Percentiles rank a stretch among this genome's conserved stretches.
Evolutionary conservation across 2,329 filamentous ascomycete genomes (phyloP).

Genomic region (Penicillium digitatum): DNA sequence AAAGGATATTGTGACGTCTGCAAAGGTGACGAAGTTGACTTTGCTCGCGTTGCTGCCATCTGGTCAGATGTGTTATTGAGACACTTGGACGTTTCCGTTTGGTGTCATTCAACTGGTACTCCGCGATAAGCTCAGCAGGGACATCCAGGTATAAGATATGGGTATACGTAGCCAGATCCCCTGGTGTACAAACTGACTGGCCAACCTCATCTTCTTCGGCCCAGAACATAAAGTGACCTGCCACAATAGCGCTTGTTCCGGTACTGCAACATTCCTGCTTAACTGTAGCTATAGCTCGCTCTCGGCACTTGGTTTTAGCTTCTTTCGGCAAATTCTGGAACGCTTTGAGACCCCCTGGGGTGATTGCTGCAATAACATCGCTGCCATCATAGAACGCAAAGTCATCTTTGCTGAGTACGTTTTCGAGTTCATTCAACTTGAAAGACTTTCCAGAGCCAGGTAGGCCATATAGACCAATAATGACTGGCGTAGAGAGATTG

Average conservation of each 20-base stretch:
- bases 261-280: conserved; percentile 32
- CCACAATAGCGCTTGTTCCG: conserved; percentile 46
- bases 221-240: conserved; percentile 58
- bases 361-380: conserved; percentile 42
- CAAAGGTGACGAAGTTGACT: conserved; percentile 45
- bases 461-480: conserved; percentile 56
- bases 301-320: conserved; percentile 41
- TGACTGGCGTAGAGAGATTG: conserved; percentile 23
- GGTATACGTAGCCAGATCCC: conserved; percentile 49
- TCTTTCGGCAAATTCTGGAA: conserved; percentile 45
- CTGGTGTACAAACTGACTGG: conserved; percentile 41
- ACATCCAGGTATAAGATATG: conserved; percentile 58
- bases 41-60: conserved; percentile 51
- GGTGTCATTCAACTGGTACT: conserved; percentile 41
- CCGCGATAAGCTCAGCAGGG: conserved; percentile 34
- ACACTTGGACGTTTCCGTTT: conserved; percentile 32
- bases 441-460: conserved; percentile 53
- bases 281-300: conserved; percentile 48
- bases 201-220: conserved; percentile 25
- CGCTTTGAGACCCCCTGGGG: conserved; percentile 46
- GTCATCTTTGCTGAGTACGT: conserved; percentile 28
- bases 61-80: conserved; percentile 40
- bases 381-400: conserved; percentile 55
- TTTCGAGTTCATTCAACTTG: conserved; percentile 43
- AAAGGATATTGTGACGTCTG: conserved; percentile 46